phyloP scores from a whole-genome alignment of 441 rosid species.

The Aleurites moluccanus region DNA sequence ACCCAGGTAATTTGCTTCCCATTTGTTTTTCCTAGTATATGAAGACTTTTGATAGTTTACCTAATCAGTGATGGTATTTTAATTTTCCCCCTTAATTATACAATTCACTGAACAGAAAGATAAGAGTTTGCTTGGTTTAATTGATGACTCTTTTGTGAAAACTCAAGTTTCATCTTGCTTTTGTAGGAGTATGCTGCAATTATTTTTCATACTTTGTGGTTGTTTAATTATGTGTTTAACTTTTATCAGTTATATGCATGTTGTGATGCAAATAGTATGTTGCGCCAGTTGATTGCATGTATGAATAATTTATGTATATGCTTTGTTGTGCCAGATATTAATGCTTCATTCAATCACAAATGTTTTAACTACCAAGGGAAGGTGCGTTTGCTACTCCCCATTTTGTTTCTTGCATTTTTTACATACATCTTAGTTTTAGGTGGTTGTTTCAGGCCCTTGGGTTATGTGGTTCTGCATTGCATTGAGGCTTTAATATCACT shows the following conservation, averaged over 20 bases:
- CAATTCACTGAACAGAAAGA: background rate
- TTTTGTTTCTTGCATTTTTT: background rate
- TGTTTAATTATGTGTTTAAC: background rate
- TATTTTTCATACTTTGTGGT: background rate
- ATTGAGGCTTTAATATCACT: background rate
- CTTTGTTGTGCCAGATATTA: constrained; percentile 60
- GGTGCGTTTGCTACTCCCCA: constrained; percentile 41
- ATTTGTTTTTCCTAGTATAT: constrained; percentile 5
- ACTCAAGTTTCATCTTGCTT: constrained; percentile 8
- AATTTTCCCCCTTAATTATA: background rate
- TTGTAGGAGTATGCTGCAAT: background rate
- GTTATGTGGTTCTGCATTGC: background rate
- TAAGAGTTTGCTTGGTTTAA: constrained; percentile 4
- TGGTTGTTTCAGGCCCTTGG: background rate
- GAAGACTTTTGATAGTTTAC: background rate
- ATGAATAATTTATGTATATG: constrained; percentile 20
- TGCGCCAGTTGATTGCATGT: background rate
- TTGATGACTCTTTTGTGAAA: background rate
- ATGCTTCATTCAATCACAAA: constrained; percentile 64
- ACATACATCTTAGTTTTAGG: background rate
- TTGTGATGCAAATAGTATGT: constrained; percentile 1
- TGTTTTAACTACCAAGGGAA: constrained; percentile 79
- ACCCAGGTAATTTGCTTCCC: constrained; percentile 56
- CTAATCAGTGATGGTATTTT: background rate
- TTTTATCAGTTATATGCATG: background rate